Conservation (phyloP, 208 protist genomes). For the Leishmania arabica region DNA sequence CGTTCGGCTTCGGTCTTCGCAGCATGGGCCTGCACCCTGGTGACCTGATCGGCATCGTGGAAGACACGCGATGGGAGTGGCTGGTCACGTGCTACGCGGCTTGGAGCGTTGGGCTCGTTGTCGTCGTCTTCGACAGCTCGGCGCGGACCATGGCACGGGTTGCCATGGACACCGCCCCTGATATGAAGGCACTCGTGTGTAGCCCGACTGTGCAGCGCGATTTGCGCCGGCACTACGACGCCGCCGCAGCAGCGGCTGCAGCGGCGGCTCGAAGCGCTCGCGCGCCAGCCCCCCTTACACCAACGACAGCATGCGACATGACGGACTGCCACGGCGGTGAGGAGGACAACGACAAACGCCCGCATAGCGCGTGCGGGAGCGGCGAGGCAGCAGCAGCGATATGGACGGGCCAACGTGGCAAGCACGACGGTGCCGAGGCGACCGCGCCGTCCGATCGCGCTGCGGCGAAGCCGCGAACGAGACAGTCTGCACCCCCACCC, state of each 20-base stretch:
- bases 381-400: background rate
- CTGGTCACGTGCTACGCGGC: conserved; percentile 65
- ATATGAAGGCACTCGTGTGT: conserved; percentile 61
- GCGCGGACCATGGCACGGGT: conserved; percentile 31
- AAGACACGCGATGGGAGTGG: conserved; percentile 82
- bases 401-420: background rate
- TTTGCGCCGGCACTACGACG: conserved; percentile 23
- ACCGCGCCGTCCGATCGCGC: background rate
- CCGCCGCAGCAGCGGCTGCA: conserved; percentile 2
- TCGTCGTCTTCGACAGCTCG: conserved; percentile 39
- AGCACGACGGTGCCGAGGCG: background rate
- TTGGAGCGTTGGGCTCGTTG: conserved; percentile 54
- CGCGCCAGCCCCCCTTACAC: conserved; percentile 2
- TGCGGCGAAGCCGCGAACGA: background rate
- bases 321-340: background rate
- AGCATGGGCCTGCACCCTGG: conserved; percentile 47
- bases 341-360: background rate
- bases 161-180: conserved; percentile 23
- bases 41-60: conserved; percentile 48
- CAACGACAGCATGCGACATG: background rate
- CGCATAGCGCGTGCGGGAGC: background rate
- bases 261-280: conserved; percentile 9
- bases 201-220: conserved; percentile 33
- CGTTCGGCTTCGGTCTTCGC: conserved; percentile 58
- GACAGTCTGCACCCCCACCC: background rate